Conservation (phyloP, 768 basidiomycete genomes). For the Mycena capillaripes region DNA sequence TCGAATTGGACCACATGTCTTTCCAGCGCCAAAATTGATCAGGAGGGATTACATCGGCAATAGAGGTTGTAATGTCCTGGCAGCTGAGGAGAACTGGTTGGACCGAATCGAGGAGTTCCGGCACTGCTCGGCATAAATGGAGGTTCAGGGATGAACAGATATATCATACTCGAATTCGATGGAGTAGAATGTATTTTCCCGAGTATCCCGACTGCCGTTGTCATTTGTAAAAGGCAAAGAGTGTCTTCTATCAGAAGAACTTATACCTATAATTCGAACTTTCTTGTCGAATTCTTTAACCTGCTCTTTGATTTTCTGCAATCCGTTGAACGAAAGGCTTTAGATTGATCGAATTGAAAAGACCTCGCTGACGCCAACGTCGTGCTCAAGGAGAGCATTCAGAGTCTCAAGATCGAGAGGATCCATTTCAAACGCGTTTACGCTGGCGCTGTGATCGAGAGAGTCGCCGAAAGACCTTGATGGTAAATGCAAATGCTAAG, state of each 20-base stretch:
- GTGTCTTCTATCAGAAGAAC: neutral
- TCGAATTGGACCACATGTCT: constrained; percentile 83
- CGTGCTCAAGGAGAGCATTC: constrained; percentile 72
- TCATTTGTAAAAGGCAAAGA: neutral
- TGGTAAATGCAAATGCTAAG: too few relatives aligned
- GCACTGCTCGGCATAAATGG: constrained; percentile 58
- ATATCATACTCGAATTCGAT: constrained; percentile 63
- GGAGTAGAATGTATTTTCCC: constrained; percentile 88
- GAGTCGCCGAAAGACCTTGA: too few relatives aligned
- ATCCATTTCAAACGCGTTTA: too few relatives aligned
- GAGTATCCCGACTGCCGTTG: constrained; percentile 65
- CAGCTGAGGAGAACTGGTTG: constrained; percentile 70
- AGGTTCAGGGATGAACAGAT: constrained; percentile 24
- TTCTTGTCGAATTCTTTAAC: constrained; percentile 83
- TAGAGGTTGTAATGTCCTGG: constrained; percentile 58
- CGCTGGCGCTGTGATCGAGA: too few relatives aligned
- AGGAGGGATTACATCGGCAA: constrained; percentile 74
- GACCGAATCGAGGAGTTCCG: constrained; percentile 68
- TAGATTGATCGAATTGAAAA: constrained; percentile 28
- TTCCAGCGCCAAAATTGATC: constrained; percentile 90
- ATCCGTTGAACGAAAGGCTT: constrained; percentile 24
- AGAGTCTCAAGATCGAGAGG: constrained; percentile 66
- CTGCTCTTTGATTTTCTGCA: constrained; percentile 85
- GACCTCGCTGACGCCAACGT: constrained; percentile 78
- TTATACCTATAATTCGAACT: constrained; percentile 66